Evolutionary conservation across 129 eudicot species (phyloP), one percentile per base, ranked within the genome.

Genomic region (Scalesia atractyloides): DNA sequence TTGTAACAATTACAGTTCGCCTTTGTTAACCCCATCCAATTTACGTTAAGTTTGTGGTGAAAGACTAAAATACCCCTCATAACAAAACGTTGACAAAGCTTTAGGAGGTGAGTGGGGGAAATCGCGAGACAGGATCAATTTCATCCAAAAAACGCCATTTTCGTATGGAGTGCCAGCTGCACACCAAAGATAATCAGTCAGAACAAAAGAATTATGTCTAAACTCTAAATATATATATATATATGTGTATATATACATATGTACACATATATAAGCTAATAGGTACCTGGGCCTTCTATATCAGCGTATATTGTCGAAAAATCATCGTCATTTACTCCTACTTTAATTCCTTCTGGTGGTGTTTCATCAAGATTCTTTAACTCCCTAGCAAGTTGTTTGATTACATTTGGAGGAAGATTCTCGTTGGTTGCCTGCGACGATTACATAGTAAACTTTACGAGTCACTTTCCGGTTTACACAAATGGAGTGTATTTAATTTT

Each of bases 271-370:
- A n/a, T 36, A 26, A 22, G 24, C 9, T 58, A 24, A 36, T 37
- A 63, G 37, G 37, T 74, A 93, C 98, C 96, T 54, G 98, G 98
- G 67, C 98, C 98, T 69, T 93, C 95, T 65, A 93, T 93, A 72
- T 93, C 98, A 71, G 98, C 98, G 76, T 59, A 84, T 75, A 89
- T 93, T 7, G 81, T 88, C 47, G 98, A 87, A 60, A 93, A 89
- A 71, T 87, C 92, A 68, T 93, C 97, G 79, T 93, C 97, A 59
- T 93, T 90, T 0, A 93, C 86, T 53, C 87, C 96, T 34, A 93
- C 98, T 89, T 84, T 89, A 70, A 93, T 93, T 70, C 98, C 98
- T 75, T 93, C 98, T 0, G 96, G 98, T 48, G 98, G 98, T 26
- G 92, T 87, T 84, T 93, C 98, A 74, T 93, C 90, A 37, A 93